Conservation (phyloP, 2,329 filamentous ascomycete genomes). For the Aspergillus floridensis region DNA sequence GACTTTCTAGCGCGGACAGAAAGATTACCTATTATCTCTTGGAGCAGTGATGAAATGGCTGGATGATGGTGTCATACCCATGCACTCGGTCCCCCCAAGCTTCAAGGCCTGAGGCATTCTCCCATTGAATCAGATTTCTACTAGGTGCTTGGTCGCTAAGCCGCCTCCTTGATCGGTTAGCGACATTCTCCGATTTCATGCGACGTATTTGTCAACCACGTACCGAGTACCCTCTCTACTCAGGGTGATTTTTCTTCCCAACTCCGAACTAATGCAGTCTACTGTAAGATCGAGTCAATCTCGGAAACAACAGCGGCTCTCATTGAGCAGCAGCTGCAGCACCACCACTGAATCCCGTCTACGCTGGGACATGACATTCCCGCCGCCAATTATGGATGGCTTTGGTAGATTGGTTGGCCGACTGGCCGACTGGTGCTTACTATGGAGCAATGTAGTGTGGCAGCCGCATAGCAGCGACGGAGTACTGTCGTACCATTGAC, state of each 20-base stretch:
- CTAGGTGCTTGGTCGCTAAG: neutral
- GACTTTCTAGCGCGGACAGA: neutral
- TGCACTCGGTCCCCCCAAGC: neutral
- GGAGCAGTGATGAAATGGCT: neutral
- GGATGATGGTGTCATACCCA: neutral
- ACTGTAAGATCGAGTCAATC: neutral
- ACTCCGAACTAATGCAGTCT: neutral
- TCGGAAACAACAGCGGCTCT: neutral
- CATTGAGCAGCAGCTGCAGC: neutral
- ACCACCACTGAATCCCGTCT: too few relatives aligned
- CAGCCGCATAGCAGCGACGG: neutral
- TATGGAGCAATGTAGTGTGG: neutral
- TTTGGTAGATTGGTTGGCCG: neutral
- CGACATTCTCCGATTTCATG: neutral
- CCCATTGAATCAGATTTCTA: neutral
- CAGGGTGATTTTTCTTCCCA: too few relatives aligned
- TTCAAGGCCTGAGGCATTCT: neutral
- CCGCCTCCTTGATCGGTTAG: conserved; percentile 5
- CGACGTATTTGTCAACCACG: neutral
- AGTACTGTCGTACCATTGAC: neutral
- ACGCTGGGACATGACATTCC: neutral
- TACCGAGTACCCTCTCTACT: neutral
- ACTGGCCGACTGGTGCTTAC: neutral
- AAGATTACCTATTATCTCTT: neutral
- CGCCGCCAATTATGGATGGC: neutral